Evolutionary conservation across 768 basidiomycete species (phyloP).

Genomic region (Rhizopogon salebrosus): DNA sequence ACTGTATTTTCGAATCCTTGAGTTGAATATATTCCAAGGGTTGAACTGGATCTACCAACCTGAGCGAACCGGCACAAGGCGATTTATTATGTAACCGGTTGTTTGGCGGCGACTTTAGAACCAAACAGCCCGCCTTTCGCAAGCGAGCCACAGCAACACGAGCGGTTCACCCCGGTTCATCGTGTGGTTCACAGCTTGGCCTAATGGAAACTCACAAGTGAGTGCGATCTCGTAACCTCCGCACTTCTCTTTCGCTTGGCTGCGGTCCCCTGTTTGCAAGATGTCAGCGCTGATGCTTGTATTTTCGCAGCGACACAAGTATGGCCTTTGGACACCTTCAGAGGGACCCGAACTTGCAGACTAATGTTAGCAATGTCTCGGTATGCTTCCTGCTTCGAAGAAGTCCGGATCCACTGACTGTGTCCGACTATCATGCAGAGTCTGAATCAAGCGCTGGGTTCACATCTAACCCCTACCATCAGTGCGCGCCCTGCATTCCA

Average conservation of each 20-base stretch:
- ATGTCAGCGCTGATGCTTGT: slow-evolving; percentile 12
- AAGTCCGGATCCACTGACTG: slow-evolving; percentile 19
- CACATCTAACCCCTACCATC: slow-evolving; percentile 40
- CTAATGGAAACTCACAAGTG: slow-evolving; percentile 31
- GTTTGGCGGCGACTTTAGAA: slow-evolving; percentile 17
- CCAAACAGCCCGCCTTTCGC: slow-evolving; percentile 13
- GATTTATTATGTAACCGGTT: slow-evolving; percentile 3
- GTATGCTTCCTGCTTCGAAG: slow-evolving; percentile 35
- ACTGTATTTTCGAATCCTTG: slow-evolving; percentile 2
- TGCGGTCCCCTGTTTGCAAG: background rate
- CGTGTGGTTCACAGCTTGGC: slow-evolving; percentile 26
- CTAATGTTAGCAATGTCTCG: slow-evolving; percentile 48
- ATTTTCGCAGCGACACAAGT: slow-evolving; percentile 43
- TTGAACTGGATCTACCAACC: background rate
- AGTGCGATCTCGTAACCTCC: slow-evolving; percentile 15
- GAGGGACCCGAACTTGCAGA: slow-evolving; percentile 44
- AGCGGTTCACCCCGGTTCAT: slow-evolving; percentile 32
- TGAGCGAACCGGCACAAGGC: slow-evolving; percentile 18
- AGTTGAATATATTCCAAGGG: background rate
- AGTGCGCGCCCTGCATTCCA: slow-evolving; percentile 28
- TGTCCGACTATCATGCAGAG: slow-evolving; percentile 34
- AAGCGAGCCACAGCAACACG: slow-evolving; percentile 28
- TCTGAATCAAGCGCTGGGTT: slow-evolving; percentile 56
- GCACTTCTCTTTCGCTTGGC: background rate
- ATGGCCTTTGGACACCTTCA: slow-evolving; percentile 62